These are phyloP conservation scores for Biscogniauxia mediterranea DNA, from an alignment of 2,329 filamentous ascomycete species.

Conservation along the genomic window DNA sequence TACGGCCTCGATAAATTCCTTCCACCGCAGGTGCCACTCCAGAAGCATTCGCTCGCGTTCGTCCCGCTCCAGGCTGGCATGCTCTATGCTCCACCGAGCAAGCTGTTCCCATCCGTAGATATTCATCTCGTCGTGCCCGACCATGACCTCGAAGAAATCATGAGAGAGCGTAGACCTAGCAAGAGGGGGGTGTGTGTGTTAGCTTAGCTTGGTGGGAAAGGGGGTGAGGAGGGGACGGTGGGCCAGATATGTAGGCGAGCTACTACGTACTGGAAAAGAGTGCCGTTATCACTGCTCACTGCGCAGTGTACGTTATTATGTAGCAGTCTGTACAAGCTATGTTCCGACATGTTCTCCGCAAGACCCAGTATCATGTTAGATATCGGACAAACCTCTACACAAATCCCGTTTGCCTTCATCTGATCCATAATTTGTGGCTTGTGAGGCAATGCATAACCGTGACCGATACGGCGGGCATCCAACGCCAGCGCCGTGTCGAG, in stretches of 20 bases:
- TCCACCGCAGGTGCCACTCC: constrained; percentile 57
- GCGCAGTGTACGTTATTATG: constrained; percentile 74
- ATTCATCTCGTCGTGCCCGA: constrained; percentile 65
- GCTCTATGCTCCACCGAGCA: constrained; percentile 60
- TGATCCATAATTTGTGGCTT: constrained; percentile 65
- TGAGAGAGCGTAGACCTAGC: constrained; percentile 67
- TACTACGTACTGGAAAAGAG: constrained; percentile 59
- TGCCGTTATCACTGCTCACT: constrained; percentile 72
- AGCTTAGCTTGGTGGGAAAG: too few species aligned
- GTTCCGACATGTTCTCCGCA: constrained; percentile 62
- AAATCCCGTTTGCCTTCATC: constrained; percentile 63
- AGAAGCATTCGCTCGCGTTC: constrained; percentile 38
- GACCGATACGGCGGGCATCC: constrained; percentile 67
- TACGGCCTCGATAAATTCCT: constrained; percentile 48
- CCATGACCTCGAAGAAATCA: constrained; percentile 75
- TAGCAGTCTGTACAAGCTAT: constrained; percentile 65
- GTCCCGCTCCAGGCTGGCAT: constrained; percentile 50
- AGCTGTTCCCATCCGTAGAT: constrained; percentile 71
- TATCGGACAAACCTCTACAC: constrained; percentile 74
- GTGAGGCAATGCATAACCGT: constrained; percentile 67
- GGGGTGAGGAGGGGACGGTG: too few species aligned
- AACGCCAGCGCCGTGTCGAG: constrained; percentile 67
- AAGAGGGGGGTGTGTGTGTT: constrained; percentile 7
- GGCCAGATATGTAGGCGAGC: background rate
- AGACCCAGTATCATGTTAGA: constrained; percentile 75